phyloP scores from a whole-genome alignment of 164 flowering plant genomes.

The Vitis rupestris region DNA sequence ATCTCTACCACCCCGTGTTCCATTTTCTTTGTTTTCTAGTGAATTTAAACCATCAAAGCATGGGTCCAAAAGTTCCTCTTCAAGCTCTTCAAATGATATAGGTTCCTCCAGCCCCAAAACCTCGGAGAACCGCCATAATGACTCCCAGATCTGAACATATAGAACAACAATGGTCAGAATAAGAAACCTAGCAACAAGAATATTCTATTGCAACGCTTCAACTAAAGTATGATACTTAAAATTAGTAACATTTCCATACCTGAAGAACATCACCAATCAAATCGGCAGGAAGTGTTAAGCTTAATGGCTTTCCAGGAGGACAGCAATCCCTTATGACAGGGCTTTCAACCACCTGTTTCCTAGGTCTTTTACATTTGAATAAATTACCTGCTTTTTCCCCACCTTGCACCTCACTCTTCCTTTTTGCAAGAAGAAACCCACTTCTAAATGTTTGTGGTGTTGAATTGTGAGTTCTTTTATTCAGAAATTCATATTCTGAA shows the following conservation, averaged over 20 bases:
- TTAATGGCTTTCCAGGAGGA: slow-evolving; percentile 69
- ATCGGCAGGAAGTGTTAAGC: slow-evolving; percentile 55
- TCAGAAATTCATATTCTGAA: slow-evolving; percentile 47
- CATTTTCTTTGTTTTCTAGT: slow-evolving; percentile 36
- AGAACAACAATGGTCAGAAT: slow-evolving; percentile 10
- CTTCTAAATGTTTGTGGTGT: slow-evolving; percentile 49
- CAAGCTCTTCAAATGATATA: slow-evolving; percentile 64
- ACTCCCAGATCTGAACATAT: slow-evolving; percentile 68
- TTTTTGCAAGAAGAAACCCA: slow-evolving; percentile 51
- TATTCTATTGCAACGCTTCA: no score
- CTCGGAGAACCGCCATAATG: slow-evolving; percentile 67
- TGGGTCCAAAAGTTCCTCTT: slow-evolving; percentile 69
- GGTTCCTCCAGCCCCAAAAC: slow-evolving; percentile 60
- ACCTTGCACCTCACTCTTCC: slow-evolving; percentile 28
- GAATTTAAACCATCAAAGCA: slow-evolving; percentile 45
- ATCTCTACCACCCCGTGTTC: slow-evolving; percentile 27
- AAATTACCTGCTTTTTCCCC: slow-evolving; percentile 30
- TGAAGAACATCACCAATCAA: slow-evolving; percentile 84
- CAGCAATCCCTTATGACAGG: slow-evolving; percentile 15
- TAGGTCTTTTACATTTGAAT: slow-evolving; percentile 26
- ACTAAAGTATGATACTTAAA: no score
- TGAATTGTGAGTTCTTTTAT: slow-evolving; percentile 36
- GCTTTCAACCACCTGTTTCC: slow-evolving; percentile 18
- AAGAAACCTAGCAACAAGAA: not conserved
- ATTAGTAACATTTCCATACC: slow-evolving; percentile 40